Percentiles rank a stretch among this genome's conserved stretches.
phyloP scores from a whole-genome alignment of 2,329 filamentous ascomycete species.

The Lachnellula willkommii region DNA sequence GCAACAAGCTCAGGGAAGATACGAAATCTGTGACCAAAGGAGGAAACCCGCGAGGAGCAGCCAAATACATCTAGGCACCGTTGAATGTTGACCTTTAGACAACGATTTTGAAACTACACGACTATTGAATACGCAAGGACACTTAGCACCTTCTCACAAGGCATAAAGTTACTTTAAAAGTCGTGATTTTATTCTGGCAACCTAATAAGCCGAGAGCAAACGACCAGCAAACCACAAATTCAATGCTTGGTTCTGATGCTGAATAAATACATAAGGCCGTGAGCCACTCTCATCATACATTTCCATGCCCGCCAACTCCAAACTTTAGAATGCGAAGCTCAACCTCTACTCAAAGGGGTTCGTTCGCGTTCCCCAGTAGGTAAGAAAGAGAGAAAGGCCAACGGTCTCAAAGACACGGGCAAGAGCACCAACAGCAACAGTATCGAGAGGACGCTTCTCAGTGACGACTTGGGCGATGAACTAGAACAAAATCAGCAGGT shows the following conservation, averaged over 20 bases:
- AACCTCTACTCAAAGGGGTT: constrained; percentile 63
- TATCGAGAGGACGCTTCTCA: constrained; percentile 89
- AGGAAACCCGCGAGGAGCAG: no score
- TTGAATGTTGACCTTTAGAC: no score
- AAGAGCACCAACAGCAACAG: constrained; percentile 76
- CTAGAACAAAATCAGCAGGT: constrained; percentile 39
- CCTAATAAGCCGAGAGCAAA: constrained; percentile 7
- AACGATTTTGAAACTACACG: no score
- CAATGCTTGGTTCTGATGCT: constrained; percentile 13
- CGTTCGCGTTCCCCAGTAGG: constrained; percentile 95
- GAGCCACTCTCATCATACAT: constrained; percentile 6
- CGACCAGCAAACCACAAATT: constrained; percentile 11
- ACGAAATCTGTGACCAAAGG: no score
- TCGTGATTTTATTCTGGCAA: not conserved
- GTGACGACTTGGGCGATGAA: constrained; percentile 81
- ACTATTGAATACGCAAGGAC: no score
- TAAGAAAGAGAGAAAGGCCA: constrained; percentile 84
- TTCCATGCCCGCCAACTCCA: constrained; percentile 1
- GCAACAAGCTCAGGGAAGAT: no score
- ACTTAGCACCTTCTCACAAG: not conserved
- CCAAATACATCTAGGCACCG: no score
- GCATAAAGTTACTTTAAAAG: not conserved
- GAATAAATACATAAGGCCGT: constrained; percentile 13
- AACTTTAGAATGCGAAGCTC: not conserved
- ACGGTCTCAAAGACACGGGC: constrained; percentile 89